Evolutionary conservation across 2,329 filamentous ascomycete species (phyloP).

Genomic region (Pseudogymnoascus sp.): DNA sequence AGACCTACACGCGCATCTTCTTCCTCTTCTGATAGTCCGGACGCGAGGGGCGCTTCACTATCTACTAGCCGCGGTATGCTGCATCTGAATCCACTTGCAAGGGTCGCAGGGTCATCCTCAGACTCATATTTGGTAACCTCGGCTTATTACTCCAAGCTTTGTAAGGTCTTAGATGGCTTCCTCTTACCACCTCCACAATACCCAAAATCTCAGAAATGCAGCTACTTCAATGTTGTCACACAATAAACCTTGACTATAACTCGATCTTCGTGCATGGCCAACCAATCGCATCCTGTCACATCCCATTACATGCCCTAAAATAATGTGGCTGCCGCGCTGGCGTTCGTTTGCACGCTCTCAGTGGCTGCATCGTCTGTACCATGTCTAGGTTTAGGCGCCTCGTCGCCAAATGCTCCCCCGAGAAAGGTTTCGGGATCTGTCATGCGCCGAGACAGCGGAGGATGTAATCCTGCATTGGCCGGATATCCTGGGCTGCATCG

Average conservation of each 20-base stretch:
- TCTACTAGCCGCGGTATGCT: not conserved
- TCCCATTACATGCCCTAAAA: not conserved
- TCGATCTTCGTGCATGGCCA: not conserved
- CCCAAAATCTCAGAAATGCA: not conserved
- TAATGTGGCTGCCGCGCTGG: conserved; percentile 1
- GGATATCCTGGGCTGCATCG: not conserved
- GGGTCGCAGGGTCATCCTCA: not conserved
- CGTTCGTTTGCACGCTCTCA: not conserved
- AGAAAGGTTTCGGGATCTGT: not conserved
- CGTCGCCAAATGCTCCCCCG: not conserved
- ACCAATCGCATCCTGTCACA: not conserved
- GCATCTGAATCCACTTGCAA: not conserved
- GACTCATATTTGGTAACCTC: not conserved
- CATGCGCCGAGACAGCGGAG: not conserved
- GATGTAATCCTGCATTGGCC: not conserved
- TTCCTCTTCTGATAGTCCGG: not conserved
- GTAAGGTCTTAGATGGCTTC: not conserved
- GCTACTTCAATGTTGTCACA: not conserved
- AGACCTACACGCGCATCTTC: not conserved
- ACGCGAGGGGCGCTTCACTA: conserved; percentile 5
- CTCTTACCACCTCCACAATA: not conserved
- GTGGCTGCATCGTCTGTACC: not conserved
- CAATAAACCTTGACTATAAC: not conserved
- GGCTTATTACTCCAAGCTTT: not conserved
- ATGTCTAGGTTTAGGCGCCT: not conserved